Base-by-base conservation (phyloP, 768 basidiomycete species). In the Postia placenta region DNA sequence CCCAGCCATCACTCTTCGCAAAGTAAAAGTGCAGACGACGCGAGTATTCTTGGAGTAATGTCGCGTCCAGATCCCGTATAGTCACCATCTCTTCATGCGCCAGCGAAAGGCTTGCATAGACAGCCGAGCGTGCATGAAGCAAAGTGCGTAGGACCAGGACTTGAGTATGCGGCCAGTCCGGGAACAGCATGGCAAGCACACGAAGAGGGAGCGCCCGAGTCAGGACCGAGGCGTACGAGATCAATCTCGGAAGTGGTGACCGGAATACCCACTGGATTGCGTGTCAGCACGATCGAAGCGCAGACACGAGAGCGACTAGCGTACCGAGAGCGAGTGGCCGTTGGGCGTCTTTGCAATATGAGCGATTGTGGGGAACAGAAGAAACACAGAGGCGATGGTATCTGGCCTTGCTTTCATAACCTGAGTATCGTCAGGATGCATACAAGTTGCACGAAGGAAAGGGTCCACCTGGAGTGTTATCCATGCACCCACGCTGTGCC, bases 401-500 rank as follows among this genome's bases (percentile, higher is more conserved):
- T 64, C 47, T 12, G 67, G 60, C 42, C 75, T 67, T 14, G 64
- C 64, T 64, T 81, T 80, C 46, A 84, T 55, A 6, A 80, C 67
- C 81, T 85, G 55, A 15, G 20, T 9, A 39, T 17, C 11, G 12
- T 48, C n/a, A 23, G 23, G 33, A 25, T 30, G 11, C 9, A 37
- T 15, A 37, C 15, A 23, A 37, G 26, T 23, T 5, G 4, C n/a
- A n/a, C n/a, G n/a, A n/a, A n/a, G n/a, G n/a, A n/a, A n/a, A 41
- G 24, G 36, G 24, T 27, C 48, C 28, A 78, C 83, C 69, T 88
- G 78, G 25, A 79, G 58, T 3, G 74, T 61, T 45, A 91, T 69
- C 85, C 87, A 92, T 1, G 78, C 67, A 1, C 88, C 88, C 12
- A 90, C 76, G 47, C 84, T 87, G 53, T 91, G 87, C 7, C 81